These are phyloP conservation scores for Xerocomellus intermedius DNA, from an alignment of 768 basidiomycete species.

Conservation along the genomic window DNA sequence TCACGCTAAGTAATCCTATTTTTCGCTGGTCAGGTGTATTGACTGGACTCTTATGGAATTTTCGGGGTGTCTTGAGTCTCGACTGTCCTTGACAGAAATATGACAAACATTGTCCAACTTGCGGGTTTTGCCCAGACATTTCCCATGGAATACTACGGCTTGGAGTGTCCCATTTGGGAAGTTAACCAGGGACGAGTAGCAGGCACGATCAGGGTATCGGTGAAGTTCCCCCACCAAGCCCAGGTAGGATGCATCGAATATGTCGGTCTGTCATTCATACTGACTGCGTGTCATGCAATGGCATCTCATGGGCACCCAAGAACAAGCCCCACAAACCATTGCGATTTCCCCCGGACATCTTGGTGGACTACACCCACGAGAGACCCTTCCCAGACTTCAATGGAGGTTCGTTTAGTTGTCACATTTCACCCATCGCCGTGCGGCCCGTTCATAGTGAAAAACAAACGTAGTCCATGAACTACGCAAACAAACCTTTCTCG, in stretches of 20 bases:
- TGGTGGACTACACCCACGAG: neutral
- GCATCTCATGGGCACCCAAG: neutral
- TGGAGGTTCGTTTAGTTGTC: slow-evolving; percentile 1
- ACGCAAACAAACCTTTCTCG: slow-evolving; percentile 10
- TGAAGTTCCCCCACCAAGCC: neutral
- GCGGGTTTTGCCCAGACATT: neutral
- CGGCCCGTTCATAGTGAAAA: slow-evolving; percentile 7
- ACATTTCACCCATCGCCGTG: slow-evolving; percentile 2
- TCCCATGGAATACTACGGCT: neutral
- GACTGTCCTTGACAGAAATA: neutral
- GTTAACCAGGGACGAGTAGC: slow-evolving; percentile 1
- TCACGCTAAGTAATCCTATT: neutral
- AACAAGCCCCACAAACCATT: neutral
- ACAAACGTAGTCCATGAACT: slow-evolving; percentile 8
- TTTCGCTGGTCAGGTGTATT: neutral
- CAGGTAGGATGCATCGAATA: slow-evolving; percentile 13
- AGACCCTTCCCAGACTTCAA: neutral
- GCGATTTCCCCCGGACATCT: neutral
- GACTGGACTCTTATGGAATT: neutral
- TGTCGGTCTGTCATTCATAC: slow-evolving; percentile 3
- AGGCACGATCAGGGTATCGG: slow-evolving; percentile 16
- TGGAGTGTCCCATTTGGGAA: neutral
- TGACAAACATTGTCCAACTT: neutral
- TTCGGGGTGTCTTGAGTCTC: neutral
- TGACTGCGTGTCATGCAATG: neutral